Base-by-base conservation (phyloP, 2,329 filamentous ascomycete genomes). In the Hypoxylon sp. region DNA sequence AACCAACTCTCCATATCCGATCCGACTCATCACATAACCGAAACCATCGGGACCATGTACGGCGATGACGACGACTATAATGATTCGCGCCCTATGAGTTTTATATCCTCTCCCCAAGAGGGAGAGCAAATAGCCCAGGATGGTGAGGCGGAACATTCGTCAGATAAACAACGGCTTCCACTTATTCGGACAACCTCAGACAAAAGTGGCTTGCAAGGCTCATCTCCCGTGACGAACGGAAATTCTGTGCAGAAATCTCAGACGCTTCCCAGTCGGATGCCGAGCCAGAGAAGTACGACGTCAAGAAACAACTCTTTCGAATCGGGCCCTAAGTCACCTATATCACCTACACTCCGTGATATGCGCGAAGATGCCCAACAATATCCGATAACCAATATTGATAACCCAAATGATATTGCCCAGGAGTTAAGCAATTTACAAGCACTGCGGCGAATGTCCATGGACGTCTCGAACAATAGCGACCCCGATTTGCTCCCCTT, bases 341-440 rank as follows among this genome's bases (percentile, higher is more conserved):
- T 72, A 4, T 78, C 78, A 9, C 78, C 83, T 2, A 85, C 85
- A 1, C 80, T 84, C 67, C 86, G 81, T 64, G 87, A 84, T 72
- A 87, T 83, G 75, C 85, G 84, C 76, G 84, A 82, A 74, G 89
- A 89, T 66, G 89, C 92, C 60, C 90, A 91, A 55, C 87, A 95
- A 70, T 95, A 94, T 75, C 89, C 95, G 73, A 87, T 97, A 69
- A 93, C 94, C 76, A 96, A 96, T 79, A 95, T 97, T 78, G 94
- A 94, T 69, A 91, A 95, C 75, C 91, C 94, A 0, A 94, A 90
- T 65, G 93, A 94, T 68, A 93, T 98, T 65, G 93, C 93, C 25
- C 93, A 97, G 81, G 94, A 98, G 81, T 83, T 98, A 74, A 97
- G 91, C 83, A 98, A 97, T 76, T 82, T 98, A 67, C 94, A 97